These are phyloP conservation scores for Paraglomus brasilianum DNA, from an alignment of 192 early-diverging fungal species.

Conservation along the genomic window DNA sequence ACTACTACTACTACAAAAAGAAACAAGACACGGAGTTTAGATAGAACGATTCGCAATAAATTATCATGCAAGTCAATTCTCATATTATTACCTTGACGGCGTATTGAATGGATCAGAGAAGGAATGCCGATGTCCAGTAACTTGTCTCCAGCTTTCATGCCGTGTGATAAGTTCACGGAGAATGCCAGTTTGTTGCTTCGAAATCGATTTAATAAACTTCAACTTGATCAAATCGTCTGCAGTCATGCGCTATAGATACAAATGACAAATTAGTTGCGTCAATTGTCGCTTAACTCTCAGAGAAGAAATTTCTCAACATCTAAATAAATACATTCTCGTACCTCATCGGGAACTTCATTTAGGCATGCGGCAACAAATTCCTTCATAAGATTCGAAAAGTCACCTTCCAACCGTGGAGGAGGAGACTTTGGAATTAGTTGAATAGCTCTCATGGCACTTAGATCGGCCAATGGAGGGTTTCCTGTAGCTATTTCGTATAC, in stretches of 20 bases:
- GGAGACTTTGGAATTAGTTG: constrained; percentile 82
- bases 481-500: constrained; percentile 96
- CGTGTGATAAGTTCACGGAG: constrained; percentile 65
- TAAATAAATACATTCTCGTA: constrained; percentile 31
- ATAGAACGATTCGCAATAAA: constrained; percentile 31
- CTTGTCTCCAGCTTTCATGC: constrained; percentile 61
- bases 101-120: constrained; percentile 28
- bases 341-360: constrained; percentile 80
- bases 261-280: constrained; percentile 2
- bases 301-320: background rate
- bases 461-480: constrained; percentile 89
- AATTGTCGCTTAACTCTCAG: background rate
- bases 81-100: constrained; percentile 15
- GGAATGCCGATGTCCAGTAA: constrained; percentile 32
- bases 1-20: constrained; percentile 26
- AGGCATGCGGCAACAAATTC: constrained; percentile 90
- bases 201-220: constrained; percentile 69
- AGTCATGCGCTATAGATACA: constrained; percentile 64
- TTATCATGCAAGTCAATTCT: background rate
- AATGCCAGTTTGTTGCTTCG: constrained; percentile 49
- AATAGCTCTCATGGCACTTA: constrained; percentile 86
- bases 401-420: constrained; percentile 77
- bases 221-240: constrained; percentile 85
- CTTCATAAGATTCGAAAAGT: constrained; percentile 74
- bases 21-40: constrained; percentile 8